Percentiles rank a stretch among this genome's conserved stretches.
Conservation (phyloP, 2,329 filamentous ascomycete genomes). For the Pseudopithomyces chartarum region DNA sequence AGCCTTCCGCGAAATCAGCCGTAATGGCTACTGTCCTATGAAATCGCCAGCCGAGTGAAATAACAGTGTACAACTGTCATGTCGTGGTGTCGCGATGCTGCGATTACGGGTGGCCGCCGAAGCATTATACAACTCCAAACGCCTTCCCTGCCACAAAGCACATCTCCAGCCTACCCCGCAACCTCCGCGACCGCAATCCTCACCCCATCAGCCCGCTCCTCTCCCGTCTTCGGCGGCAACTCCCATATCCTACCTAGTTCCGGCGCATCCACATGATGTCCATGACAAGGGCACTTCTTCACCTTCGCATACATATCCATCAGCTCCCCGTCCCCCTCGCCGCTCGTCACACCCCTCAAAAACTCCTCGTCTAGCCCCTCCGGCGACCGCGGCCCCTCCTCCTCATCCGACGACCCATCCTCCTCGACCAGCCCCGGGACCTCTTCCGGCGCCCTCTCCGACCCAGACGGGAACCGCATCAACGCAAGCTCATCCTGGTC, state of each 20-base stretch:
- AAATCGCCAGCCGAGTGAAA: too few relatives aligned
- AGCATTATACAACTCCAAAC: too few relatives aligned
- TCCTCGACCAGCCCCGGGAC: not conserved
- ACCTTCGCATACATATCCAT: not conserved
- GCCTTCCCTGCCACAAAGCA: too few relatives aligned
- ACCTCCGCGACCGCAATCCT: slow-evolving; percentile 1
- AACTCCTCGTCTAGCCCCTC: not conserved
- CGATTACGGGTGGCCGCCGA: too few relatives aligned
- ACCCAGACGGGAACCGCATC: not conserved
- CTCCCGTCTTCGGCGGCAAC: not conserved
- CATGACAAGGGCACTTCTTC: slow-evolving; percentile 1
- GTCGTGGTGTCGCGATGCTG: too few relatives aligned
- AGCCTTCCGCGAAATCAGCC: too few relatives aligned
- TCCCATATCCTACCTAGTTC: not conserved
- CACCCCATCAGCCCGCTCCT: not conserved
- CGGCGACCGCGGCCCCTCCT: not conserved
- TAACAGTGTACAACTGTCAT: too few relatives aligned
- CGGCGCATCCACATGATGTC: not conserved
- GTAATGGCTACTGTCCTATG: too few relatives aligned
- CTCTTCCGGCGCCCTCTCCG: not conserved
- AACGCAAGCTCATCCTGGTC: slow-evolving; percentile 3
- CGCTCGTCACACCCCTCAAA: not conserved
- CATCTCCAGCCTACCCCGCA: not conserved
- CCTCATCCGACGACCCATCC: not conserved
- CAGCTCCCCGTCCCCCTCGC: not conserved